Base-by-base conservation (phyloP, 1,139 yeast genomes). In the Yamadazyma taylorii region DNA sequence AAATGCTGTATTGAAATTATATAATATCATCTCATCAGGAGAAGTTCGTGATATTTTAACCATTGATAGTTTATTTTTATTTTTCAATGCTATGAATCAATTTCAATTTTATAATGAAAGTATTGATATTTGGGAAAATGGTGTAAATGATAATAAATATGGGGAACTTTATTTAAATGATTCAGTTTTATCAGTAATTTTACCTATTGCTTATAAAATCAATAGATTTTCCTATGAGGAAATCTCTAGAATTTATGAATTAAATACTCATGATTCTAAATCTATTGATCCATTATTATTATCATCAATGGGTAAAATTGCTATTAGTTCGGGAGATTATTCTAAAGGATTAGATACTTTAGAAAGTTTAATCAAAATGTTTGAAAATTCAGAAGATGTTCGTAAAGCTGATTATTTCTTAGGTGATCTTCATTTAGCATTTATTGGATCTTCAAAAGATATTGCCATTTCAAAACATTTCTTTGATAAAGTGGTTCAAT, bases 391-490 rank as follows among this genome's bases (percentile, higher is more conserved):
- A 13, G 41, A 39, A 22, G 44, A 50, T 22, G 44, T 44, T n/a
- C 45, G 47, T 35, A 47, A 22, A 8, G 32, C 28, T 10, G 26
- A 24, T 17, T 24, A 32, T 13, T 35, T 31, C 22, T 60, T 71
- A 43, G 61, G 69, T 33, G 85, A 83, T 59, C 80, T 85, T 35
- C 95, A 85, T 61, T 72, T 84, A 46, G 75, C 85, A 2, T 88
- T 89, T 53, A 82, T 89, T 53, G 95, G 96, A 34, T 81, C 79
- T 47, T 84, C 90, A 58, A 79, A 80, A 49, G 94, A 88, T 51
- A 69, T 83, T 36, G 71, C 70, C 24, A 79, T 87, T 34, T 87
- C 96, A 4, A 78, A 76, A 52, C 76, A 79, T 35, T 85, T 85
- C 53, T 88, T 84, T 55, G 79, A 79, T 46, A 83, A 83, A 54